Evolutionary conservation across 2,329 filamentous ascomycete genomes (phyloP).

Genomic region (Berkeleyomyces rouxiae): DNA sequence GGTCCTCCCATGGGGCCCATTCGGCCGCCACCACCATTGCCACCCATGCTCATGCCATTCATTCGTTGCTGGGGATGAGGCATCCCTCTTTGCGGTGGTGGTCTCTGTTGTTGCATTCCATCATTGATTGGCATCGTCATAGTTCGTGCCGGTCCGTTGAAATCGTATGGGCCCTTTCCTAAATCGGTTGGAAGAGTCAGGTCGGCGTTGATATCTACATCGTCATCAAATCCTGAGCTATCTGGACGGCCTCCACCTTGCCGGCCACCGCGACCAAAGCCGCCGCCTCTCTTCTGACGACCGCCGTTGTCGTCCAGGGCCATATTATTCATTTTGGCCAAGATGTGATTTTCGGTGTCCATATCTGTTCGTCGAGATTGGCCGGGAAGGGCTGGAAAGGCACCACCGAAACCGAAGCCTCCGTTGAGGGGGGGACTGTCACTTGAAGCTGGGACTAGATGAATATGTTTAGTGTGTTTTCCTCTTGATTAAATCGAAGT

Average conservation of each 20-base stretch:
- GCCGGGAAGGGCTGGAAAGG: slow-evolving; percentile 10
- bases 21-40: slow-evolving; percentile 17
- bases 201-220: slow-evolving; percentile 21
- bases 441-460: neutral
- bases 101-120: slow-evolving; percentile 21
- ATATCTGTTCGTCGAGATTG: slow-evolving; percentile 9
- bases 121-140: slow-evolving; percentile 43
- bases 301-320: slow-evolving; percentile 1
- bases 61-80: slow-evolving; percentile 21
- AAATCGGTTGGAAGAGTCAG: slow-evolving; percentile 19
- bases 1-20: slow-evolving; percentile 23
- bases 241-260: slow-evolving; percentile 2
- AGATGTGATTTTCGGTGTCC: slow-evolving; percentile 10
- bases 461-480: neutral
- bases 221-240: slow-evolving; percentile 18
- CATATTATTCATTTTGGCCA: slow-evolving; percentile 11
- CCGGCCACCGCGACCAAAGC: slow-evolving; percentile 4
- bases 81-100: slow-evolving; percentile 17
- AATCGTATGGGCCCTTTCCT: slow-evolving; percentile 21
- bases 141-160: slow-evolving; percentile 37
- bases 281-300: slow-evolving; percentile 4
- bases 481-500: neutral
- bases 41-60: slow-evolving; percentile 32
- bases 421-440: slow-evolving; percentile 6
- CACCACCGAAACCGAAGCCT: slow-evolving; percentile 9